Evolutionary conservation across 805 yeast species (phyloP).

Genomic region (Zygoascus biomembranicola): DNA sequence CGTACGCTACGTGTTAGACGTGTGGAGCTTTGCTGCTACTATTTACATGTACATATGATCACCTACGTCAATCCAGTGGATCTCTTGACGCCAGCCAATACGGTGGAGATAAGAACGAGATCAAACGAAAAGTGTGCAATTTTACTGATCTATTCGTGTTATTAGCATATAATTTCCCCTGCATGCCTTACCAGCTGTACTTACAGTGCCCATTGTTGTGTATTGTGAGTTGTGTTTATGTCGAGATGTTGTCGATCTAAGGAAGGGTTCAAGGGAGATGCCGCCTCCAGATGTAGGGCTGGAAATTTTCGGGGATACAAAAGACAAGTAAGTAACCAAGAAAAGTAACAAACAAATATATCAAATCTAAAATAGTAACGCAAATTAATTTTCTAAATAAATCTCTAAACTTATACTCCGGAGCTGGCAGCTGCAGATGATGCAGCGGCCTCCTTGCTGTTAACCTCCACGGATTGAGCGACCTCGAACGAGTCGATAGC

Average conservation of each 20-base stretch:
- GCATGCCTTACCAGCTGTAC: neutral
- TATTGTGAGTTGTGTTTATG: too few species aligned
- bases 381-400: neutral
- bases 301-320: too few species aligned
- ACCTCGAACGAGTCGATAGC: neutral
- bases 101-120: slow-evolving; percentile 66
- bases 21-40: neutral
- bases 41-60: neutral
- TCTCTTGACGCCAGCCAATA: slow-evolving; percentile 78
- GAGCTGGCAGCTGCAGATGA: neutral
- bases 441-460: neutral
- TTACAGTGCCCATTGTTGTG: slow-evolving; percentile 13
- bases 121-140: slow-evolving; percentile 69
- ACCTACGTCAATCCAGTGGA: slow-evolving; percentile 61
- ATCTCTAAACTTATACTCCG: neutral
- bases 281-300: too few species aligned
- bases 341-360: neutral
- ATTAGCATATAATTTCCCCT: neutral
- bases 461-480: neutral
- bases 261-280: too few species aligned
- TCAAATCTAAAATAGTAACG: neutral
- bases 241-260: too few species aligned
- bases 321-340: too few species aligned
- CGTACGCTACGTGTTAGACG: slow-evolving; percentile 28
- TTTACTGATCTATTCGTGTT: slow-evolving; percentile 43